Conservation (phyloP, 257 asterid genomes). For the Ehretia macrophylla region DNA sequence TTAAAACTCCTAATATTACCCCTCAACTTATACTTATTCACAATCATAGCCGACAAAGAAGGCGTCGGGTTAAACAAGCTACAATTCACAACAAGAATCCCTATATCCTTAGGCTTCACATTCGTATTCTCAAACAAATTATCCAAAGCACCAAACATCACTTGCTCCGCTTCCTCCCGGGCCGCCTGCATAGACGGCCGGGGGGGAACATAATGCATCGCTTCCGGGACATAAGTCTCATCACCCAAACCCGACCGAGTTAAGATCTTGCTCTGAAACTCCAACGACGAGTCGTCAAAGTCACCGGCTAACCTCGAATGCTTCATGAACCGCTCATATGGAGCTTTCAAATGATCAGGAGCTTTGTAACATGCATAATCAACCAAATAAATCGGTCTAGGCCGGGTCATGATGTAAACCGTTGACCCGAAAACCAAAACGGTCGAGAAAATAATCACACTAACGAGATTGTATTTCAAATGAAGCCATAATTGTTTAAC, state of each 20-base stretch:
- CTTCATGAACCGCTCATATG: background rate
- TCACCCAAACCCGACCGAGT: background rate
- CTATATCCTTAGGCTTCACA: conserved; percentile 4
- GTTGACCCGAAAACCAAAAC: conserved; percentile 8
- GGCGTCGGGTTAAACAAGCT: conserved; percentile 11
- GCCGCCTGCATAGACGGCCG: conserved; percentile 1
- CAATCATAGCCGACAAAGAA: conserved; percentile 3
- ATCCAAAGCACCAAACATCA: conserved; percentile 8
- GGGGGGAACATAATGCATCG: background rate
- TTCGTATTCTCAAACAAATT: background rate
- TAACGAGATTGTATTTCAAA: conserved; percentile 4
- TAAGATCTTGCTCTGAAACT: conserved; percentile 1
- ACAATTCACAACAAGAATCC: conserved; percentile 7
- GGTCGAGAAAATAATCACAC: background rate
- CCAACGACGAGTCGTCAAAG: background rate
- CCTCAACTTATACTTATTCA: conserved; percentile 7
- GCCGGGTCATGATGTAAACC: conserved; percentile 4
- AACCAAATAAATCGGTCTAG: background rate
- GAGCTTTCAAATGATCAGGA: background rate
- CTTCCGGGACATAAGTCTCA: conserved; percentile 1
- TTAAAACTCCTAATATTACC: conserved; percentile 3
- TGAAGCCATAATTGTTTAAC: background rate
- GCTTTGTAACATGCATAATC: conserved; percentile 2
- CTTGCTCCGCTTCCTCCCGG: conserved; percentile 5
- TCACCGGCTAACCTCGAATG: background rate